phyloP scores from a whole-genome alignment of 768 basidiomycete genomes.

The Mycena polygramma region DNA sequence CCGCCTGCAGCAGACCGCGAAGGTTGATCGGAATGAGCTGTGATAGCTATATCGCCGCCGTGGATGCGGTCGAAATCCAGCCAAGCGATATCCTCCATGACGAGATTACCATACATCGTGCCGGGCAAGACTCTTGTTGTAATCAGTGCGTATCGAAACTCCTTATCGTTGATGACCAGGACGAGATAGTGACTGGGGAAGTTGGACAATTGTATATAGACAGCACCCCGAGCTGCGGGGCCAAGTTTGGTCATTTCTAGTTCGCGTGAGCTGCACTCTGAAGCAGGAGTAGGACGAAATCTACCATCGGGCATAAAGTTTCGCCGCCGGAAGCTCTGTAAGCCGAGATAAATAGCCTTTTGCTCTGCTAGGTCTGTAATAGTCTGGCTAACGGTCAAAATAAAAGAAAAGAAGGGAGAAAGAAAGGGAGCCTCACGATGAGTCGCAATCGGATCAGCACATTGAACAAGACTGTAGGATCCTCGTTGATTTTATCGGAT shows the following conservation, averaged over 20 bases:
- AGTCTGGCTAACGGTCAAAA: slow-evolving; percentile 64
- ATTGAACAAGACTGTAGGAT: slow-evolving; percentile 69
- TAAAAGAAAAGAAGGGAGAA: not conserved
- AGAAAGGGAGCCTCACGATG: slow-evolving; percentile 59
- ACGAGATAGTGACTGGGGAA: slow-evolving; percentile 89
- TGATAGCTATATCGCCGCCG: slow-evolving; percentile 52
- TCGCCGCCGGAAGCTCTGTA: slow-evolving; percentile 77
- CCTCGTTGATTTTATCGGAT: slow-evolving; percentile 77
- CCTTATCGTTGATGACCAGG: slow-evolving; percentile 82
- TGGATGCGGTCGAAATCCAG: slow-evolving; percentile 79
- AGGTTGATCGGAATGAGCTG: slow-evolving; percentile 36
- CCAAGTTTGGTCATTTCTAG: slow-evolving; percentile 83
- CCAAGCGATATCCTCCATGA: slow-evolving; percentile 86
- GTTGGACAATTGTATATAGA: slow-evolving; percentile 84
- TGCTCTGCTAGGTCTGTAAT: slow-evolving; percentile 87
- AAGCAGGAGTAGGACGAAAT: slow-evolving; percentile 28
- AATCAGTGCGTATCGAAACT: slow-evolving; percentile 87
- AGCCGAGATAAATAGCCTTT: slow-evolving; percentile 88
- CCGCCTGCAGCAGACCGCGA: slow-evolving; percentile 5
- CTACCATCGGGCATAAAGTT: slow-evolving; percentile 77
- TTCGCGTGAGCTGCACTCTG: slow-evolving; percentile 5
- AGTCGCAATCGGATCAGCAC: slow-evolving; percentile 72
- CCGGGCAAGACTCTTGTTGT: slow-evolving; percentile 69
- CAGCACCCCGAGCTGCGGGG: slow-evolving; percentile 65
- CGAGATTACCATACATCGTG: slow-evolving; percentile 69